Conservation (phyloP, 768 basidiomycete genomes). For the Suillus americanus region DNA sequence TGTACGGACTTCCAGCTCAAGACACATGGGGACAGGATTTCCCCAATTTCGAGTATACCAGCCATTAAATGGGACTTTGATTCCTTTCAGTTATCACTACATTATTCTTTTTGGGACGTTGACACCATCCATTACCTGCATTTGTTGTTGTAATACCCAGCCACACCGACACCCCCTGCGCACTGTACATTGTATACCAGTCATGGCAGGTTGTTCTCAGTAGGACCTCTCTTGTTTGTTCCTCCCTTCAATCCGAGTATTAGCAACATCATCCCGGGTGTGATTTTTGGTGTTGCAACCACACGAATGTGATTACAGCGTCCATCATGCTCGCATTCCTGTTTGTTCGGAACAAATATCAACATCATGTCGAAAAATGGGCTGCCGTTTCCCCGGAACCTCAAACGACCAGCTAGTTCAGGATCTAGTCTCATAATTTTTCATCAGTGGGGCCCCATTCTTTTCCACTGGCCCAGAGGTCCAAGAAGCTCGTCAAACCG, state of each 20-base stretch:
- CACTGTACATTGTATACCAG: constrained; percentile 8
- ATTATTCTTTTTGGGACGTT: constrained; percentile 9
- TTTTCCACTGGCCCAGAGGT: constrained; percentile 20
- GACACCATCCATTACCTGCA: constrained; percentile 9
- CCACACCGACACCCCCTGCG: background rate
- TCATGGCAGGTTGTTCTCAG: background rate
- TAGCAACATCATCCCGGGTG: constrained; percentile 9
- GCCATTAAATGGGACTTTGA: constrained; percentile 9
- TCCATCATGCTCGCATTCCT: constrained; percentile 17
- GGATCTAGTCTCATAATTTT: constrained; percentile 3
- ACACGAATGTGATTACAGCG: background rate
- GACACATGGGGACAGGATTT: constrained; percentile 71
- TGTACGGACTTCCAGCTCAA: constrained; percentile 56
- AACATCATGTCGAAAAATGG: constrained; percentile 36
- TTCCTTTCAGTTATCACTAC: constrained; percentile 8
- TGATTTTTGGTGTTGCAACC: constrained; percentile 4
- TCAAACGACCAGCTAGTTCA: constrained; percentile 13
- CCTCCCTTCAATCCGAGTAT: constrained; percentile 5
- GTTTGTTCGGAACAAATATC: constrained; percentile 34
- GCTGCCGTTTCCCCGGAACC: constrained; percentile 26
- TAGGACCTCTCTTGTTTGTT: constrained; percentile 14
- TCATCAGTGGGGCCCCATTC: constrained; percentile 16
- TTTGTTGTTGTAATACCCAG: constrained; percentile 14
- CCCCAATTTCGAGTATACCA: constrained; percentile 77
- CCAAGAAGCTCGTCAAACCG: constrained; percentile 64